Percentiles rank a stretch among this genome's conserved stretches.
Conservation (phyloP, 2,329 filamentous ascomycete species). For the Periconia digitata region DNA sequence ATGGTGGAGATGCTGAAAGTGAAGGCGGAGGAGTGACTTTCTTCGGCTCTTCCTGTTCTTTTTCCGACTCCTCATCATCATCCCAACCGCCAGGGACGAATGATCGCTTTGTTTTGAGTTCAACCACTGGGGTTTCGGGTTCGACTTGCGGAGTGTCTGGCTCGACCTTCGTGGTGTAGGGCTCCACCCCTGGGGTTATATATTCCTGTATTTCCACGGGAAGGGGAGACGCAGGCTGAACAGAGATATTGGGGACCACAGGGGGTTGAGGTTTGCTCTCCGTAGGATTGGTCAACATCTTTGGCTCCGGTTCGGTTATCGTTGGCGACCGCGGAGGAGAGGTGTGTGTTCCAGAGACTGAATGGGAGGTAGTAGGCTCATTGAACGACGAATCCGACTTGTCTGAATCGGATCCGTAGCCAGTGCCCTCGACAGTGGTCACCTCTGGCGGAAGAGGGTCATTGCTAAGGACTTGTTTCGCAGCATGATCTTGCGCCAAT, state of each 20-base stretch:
- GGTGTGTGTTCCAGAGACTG: no score
- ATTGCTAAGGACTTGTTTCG: conserved; percentile 49
- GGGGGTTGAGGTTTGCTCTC: conserved; percentile 13
- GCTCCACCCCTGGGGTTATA: no score
- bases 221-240: conserved; percentile 35
- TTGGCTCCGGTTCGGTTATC: conserved; percentile 25
- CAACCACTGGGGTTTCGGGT: conserved; percentile 17
- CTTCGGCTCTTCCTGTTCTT: conserved; percentile 1
- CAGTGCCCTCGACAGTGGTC: conserved; percentile 67
- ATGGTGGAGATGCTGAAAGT: background rate
- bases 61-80: conserved; percentile 31
- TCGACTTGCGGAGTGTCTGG: background rate
- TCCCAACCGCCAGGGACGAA: conserved; percentile 35
- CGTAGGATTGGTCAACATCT: conserved; percentile 25
- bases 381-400: conserved; percentile 30
- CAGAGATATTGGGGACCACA: conserved; percentile 36
- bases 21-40: background rate
- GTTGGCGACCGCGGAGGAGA: no score
- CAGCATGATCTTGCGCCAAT: conserved; percentile 56
- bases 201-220: background rate
- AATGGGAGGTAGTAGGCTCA: no score
- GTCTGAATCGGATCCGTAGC: conserved; percentile 63
- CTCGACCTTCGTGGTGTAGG: no score
- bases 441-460: conserved; percentile 72
- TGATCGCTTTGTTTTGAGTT: conserved; percentile 27